Evolutionary conservation across 495 filamentous ascomycete genomes (phyloP).

Genomic region (Elaphomyces granulatus): DNA sequence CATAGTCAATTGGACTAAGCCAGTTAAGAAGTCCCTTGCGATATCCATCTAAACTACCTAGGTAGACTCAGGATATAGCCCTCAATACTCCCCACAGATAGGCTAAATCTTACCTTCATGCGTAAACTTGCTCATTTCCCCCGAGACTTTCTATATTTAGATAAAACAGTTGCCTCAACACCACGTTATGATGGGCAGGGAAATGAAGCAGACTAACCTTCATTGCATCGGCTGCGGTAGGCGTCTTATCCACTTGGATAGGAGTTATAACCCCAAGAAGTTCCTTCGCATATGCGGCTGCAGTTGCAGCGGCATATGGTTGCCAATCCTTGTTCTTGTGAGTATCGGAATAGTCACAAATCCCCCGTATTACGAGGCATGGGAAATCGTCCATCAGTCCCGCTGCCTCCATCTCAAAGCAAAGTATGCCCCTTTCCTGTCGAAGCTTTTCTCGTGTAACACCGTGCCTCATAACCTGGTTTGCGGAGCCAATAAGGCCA

Average conservation of each 20-base stretch:
- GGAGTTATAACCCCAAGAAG: slow-evolving; percentile 6
- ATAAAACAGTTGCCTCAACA: too few relatives aligned
- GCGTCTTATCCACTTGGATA: neutral
- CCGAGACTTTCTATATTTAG: too few relatives aligned
- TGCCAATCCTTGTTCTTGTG: slow-evolving; percentile 20
- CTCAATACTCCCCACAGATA: too few relatives aligned
- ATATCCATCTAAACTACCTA: too few relatives aligned
- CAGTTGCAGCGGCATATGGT: slow-evolving; percentile 15
- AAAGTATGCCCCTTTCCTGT: slow-evolving; percentile 10
- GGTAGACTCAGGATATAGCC: too few relatives aligned
- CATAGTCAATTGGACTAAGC: slow-evolving; percentile 10
- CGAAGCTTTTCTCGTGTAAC: slow-evolving; percentile 10
- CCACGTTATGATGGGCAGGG: too few relatives aligned
- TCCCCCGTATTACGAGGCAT: slow-evolving; percentile 15
- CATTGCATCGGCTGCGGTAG: neutral
- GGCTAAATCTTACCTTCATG: too few relatives aligned
- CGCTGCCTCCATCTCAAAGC: too few relatives aligned
- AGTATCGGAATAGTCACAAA: slow-evolving; percentile 18
- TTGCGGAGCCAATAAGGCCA: slow-evolving; percentile 16
- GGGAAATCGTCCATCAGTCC: slow-evolving; percentile 11
- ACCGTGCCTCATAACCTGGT: slow-evolving; percentile 14
- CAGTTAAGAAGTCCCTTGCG: slow-evolving; percentile 14
- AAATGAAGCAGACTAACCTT: too few relatives aligned
- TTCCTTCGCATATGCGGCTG: slow-evolving; percentile 20
- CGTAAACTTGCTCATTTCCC: too few relatives aligned